phyloP scores from a whole-genome alignment of 1,284 basidiomycete species.

The Peniophora sp. region DNA sequence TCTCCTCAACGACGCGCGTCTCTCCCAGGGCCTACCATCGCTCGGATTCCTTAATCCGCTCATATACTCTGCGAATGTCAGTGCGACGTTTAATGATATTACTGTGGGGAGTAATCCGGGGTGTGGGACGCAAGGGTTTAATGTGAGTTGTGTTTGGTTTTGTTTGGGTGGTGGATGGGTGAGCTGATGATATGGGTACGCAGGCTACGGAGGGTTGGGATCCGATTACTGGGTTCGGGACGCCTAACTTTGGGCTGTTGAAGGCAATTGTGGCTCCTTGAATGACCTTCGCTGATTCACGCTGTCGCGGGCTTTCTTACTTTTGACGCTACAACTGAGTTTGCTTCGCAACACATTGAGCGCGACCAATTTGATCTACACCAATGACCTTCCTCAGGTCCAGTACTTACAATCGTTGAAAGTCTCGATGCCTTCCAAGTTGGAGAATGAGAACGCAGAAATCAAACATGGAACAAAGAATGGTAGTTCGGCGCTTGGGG shows the following conservation, averaged over 20 bases:
- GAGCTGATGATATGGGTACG: not conserved
- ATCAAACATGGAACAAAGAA: too few species aligned
- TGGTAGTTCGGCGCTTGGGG: too few species aligned
- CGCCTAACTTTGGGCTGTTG: slow-evolving; percentile 36
- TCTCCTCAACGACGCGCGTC: slow-evolving; percentile 55
- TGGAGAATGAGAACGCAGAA: too few species aligned
- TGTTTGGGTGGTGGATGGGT: not conserved
- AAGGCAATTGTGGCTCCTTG: slow-evolving; percentile 12
- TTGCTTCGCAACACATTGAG: too few species aligned
- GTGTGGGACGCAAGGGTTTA: slow-evolving; percentile 48
- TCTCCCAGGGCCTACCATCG: slow-evolving; percentile 29
- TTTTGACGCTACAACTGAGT: too few species aligned
- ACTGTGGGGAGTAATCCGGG: slow-evolving; percentile 45
- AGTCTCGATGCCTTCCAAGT: too few species aligned
- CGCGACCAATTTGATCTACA: too few species aligned
- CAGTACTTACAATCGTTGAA: too few species aligned
- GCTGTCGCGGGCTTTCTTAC: too few species aligned
- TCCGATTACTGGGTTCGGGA: slow-evolving; percentile 43
- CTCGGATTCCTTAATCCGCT: slow-evolving; percentile 59
- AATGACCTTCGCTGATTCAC: too few species aligned
- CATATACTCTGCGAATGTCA: slow-evolving; percentile 33
- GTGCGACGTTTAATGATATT: slow-evolving; percentile 40
- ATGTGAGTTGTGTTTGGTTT: slow-evolving; percentile 20
- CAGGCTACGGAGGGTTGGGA: slow-evolving; percentile 39
- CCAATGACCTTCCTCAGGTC: too few species aligned